A percentile compares a stretch with the other conserved stretches of the same genome.
phyloP scores from a whole-genome alignment of 1,139 yeast species.

The Kodamaea ohmeri region DNA sequence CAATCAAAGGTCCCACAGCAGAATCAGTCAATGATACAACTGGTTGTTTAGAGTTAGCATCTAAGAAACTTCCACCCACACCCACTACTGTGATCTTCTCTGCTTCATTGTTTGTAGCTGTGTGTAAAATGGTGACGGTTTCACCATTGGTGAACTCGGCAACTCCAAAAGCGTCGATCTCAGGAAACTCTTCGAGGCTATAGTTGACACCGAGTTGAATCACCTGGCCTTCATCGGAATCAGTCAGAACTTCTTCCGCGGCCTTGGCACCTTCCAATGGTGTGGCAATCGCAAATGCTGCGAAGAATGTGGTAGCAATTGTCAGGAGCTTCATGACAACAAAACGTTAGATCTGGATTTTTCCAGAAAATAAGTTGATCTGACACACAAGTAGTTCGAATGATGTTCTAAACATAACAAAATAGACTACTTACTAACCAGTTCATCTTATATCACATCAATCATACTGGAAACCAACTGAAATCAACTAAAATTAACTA shows the following conservation, averaged over 20 bases:
- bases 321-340: neutral
- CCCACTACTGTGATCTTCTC: slow-evolving; percentile 53
- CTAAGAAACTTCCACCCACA: slow-evolving; percentile 67
- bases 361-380: neutral
- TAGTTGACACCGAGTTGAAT: slow-evolving; percentile 43
- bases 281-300: neutral
- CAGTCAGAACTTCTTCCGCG: neutral
- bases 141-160: slow-evolving; percentile 53
- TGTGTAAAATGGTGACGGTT: slow-evolving; percentile 51
- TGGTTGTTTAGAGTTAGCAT: slow-evolving; percentile 50
- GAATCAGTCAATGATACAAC: slow-evolving; percentile 64
- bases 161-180: slow-evolving; percentile 31
- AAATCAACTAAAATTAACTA: no score
- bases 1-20: slow-evolving; percentile 58
- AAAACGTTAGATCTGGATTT: neutral
- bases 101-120: slow-evolving; percentile 56
- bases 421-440: no score
- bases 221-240: slow-evolving; percentile 18
- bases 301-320: neutral
- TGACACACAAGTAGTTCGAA: no score
- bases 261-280: neutral
- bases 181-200: slow-evolving; percentile 41
- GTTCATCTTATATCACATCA: no score
- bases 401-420: no score
- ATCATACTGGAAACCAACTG: no score